phyloP scores from a whole-genome alignment of 2,329 filamentous ascomycete genomes.

The Dactylellina haptotyla region DNA sequence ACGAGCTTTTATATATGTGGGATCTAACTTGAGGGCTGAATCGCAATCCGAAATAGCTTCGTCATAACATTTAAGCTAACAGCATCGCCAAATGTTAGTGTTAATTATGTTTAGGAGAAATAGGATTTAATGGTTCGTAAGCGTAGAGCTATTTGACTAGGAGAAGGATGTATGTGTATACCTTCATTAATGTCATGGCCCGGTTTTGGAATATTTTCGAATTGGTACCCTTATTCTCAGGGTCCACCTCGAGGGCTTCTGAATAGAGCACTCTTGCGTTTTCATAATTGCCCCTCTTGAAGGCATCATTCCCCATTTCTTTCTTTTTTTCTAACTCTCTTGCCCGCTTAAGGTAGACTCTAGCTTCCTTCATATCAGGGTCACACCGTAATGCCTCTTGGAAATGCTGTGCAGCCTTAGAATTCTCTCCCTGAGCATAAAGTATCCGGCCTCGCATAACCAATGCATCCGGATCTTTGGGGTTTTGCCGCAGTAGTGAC shows the following conservation, averaged over 20 bases:
- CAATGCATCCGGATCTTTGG: conserved; percentile 90
- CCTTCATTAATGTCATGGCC: conserved; percentile 80
- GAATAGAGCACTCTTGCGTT: conserved; percentile 86
- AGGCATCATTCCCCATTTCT: conserved; percentile 88
- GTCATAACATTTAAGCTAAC: conserved; percentile 79
- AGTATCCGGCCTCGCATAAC: conserved; percentile 87
- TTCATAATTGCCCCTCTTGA: conserved; percentile 84
- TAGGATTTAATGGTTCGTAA: no score
- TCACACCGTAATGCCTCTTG: conserved; percentile 88
- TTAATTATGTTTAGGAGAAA: neutral
- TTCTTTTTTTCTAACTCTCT: conserved; percentile 94
- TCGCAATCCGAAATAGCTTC: conserved; percentile 87
- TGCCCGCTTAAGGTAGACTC: conserved; percentile 87
- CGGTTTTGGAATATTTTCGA: conserved; percentile 95
- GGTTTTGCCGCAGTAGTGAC: conserved; percentile 83
- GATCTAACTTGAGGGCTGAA: conserved; percentile 81
- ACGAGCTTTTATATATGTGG: conserved; percentile 85
- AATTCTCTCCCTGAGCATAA: conserved; percentile 92
- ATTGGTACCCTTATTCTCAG: conserved; percentile 88
- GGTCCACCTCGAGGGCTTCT: conserved; percentile 83
- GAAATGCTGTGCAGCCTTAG: conserved; percentile 92
- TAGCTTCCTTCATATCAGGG: conserved; percentile 86
- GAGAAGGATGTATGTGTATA: conserved; percentile 55
- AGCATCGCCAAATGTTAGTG: conserved; percentile 9
- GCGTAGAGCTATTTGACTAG: neutral